Evolutionary conservation across 2,329 filamentous ascomycete genomes (phyloP), one percentile per base, ranked within the genome.

Genomic region (Diaporthe sp.): DNA sequence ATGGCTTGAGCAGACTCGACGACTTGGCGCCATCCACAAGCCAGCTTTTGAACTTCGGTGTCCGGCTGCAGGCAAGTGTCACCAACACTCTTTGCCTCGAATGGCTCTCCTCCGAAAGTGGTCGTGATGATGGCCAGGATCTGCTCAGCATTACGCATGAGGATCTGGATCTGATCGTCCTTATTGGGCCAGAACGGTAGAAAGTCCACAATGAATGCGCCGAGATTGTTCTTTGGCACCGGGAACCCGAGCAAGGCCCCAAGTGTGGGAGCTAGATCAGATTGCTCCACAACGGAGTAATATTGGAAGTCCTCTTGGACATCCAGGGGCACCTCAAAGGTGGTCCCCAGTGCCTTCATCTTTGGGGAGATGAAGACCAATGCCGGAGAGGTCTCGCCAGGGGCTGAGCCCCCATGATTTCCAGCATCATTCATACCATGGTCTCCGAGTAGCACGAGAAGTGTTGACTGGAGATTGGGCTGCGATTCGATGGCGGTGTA

Each of bases 401-500:
- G 91, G 0, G 96, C 96, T 13, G 96, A 98, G 51, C 96, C 97
- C 39, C 97, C 97, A 81, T 99, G 97, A 78, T 98, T 98, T 3
- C 97, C 97, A 27, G 94, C 97, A 79, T 98, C 96, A 78, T 98
- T 99, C 97, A 99, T 99, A n/a, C 97, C 97, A 81, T 99, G 97
- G 79, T 99, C 97, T 72, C 97, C 97, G 73, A 93, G 95, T 9
- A 99, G 85, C 4, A 99, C 92, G 59, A 99, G 89, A 2, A 99
- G 85, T 0, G 96, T 95, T 6, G 94, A 93, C 42, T 90, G 81
- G 1, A 98, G 90, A 82, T 98, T 93, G 1, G 88, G 81, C 72
- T 94, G 85, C 5, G 88, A 88, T 79, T 93, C 89, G 77, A 99
- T 93, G 9, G 94, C 93, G 17, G 88, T 85, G 80, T 94, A 98